Percentiles rank a stretch among this genome's conserved stretches.
phyloP scores from a whole-genome alignment of 2,329 filamentous ascomycete genomes.

The Plectosphaerella cucumerina region DNA sequence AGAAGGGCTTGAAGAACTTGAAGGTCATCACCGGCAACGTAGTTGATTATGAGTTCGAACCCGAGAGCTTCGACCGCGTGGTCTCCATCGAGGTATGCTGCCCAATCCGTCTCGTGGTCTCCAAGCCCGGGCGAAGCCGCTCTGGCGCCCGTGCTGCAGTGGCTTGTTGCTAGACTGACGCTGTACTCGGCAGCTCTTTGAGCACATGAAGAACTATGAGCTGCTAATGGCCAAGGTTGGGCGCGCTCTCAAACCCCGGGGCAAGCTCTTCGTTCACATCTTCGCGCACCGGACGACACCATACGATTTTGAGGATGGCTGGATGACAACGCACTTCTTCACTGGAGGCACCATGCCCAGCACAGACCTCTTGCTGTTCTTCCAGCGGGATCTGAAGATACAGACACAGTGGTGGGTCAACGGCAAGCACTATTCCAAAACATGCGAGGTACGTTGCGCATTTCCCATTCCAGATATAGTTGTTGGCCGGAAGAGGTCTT shows the following conservation, averaged over 20 bases:
- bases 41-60: slow-evolving; percentile 60
- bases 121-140: not conserved
- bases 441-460: slow-evolving; percentile 52
- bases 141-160: too few relatives aligned
- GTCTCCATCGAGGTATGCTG: slow-evolving; percentile 53
- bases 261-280: slow-evolving; percentile 67
- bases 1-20: slow-evolving; percentile 56
- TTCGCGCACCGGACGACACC: slow-evolving; percentile 62
- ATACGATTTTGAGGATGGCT: slow-evolving; percentile 67
- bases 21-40: slow-evolving; percentile 63
- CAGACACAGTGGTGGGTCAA: slow-evolving; percentile 68
- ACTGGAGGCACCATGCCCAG: slow-evolving; percentile 69
- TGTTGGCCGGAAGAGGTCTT: not conserved
- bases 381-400: slow-evolving; percentile 58
- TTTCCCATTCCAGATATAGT: too few relatives aligned
- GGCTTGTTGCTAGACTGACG: not conserved
- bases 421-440: slow-evolving; percentile 64
- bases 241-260: slow-evolving; percentile 54
- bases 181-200: slow-evolving; percentile 54
- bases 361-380: slow-evolving; percentile 62
- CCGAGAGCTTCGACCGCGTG: slow-evolving; percentile 57
- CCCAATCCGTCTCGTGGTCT: not conserved
- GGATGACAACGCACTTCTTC: slow-evolving; percentile 74
- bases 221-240: slow-evolving; percentile 60
- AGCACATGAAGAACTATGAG: slow-evolving; percentile 75